These are phyloP conservation scores for Penicillium paxilli DNA, from an alignment of 495 filamentous ascomycete genomes.

Conservation along the genomic window DNA sequence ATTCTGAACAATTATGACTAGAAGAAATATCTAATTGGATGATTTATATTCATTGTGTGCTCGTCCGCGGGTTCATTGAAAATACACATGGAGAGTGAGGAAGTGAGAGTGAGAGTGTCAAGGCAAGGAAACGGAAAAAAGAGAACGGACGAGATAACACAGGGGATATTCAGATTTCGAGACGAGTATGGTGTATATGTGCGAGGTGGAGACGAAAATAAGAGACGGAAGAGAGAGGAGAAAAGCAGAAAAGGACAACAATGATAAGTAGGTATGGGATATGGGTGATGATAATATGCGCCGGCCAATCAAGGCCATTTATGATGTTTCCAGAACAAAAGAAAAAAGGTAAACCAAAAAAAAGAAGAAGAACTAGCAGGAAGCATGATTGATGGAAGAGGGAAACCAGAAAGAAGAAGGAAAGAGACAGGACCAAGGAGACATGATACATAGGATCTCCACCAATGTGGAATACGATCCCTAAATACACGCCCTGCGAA, in stretches of 20 bases:
- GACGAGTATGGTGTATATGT: constrained; percentile 16
- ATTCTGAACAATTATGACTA: too few species aligned
- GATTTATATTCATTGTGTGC: constrained; percentile 30
- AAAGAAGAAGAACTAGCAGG: constrained; percentile 5
- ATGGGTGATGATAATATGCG: constrained; percentile 28
- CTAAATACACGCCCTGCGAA: constrained; percentile 21
- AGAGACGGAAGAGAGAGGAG: background rate
- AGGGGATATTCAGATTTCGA: constrained; percentile 7
- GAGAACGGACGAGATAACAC: constrained; percentile 21
- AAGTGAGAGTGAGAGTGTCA: constrained; percentile 18
- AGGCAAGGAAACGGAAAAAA: constrained; percentile 7
- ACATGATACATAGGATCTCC: constrained; percentile 32
- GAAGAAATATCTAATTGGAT: constrained; percentile 14
- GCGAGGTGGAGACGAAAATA: constrained; percentile 10
- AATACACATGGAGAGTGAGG: constrained; percentile 23
- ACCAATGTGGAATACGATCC: constrained; percentile 16
- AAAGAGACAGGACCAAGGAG: constrained; percentile 28
- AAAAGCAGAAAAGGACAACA: background rate
- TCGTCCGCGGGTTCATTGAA: constrained; percentile 21
- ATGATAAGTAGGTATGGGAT: constrained; percentile 11
- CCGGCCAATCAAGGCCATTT: constrained; percentile 28
- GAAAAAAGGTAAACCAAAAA: constrained; percentile 7
- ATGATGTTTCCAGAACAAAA: constrained; percentile 24
- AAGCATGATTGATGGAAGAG: background rate
- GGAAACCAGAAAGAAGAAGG: constrained; percentile 10